Evolutionary conservation across 129 eudicot species (phyloP).

Genomic region (Flaveria ramosissima): DNA sequence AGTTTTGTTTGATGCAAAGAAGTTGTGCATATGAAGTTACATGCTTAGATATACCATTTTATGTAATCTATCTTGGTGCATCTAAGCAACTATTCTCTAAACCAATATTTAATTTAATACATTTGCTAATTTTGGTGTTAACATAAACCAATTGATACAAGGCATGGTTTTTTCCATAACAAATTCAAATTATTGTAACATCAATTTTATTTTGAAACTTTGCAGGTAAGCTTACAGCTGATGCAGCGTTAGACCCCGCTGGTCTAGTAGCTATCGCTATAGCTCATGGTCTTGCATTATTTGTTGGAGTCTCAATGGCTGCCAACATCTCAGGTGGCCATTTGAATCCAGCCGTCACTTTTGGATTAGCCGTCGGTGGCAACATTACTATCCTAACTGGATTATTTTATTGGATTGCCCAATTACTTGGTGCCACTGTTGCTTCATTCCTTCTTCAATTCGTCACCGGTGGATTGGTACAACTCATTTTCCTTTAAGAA

Average conservation of each 20-base stretch:
- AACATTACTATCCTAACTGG: conserved; percentile 60
- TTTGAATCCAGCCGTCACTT: conserved; percentile 70
- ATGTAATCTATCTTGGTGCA: background rate
- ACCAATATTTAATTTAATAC: background rate
- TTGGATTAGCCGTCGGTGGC: conserved; percentile 68
- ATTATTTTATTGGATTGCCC: conserved; percentile 67
- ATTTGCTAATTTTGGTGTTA: background rate
- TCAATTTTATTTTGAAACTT: background rate
- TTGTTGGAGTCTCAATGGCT: conserved; percentile 63
- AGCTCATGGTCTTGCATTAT: conserved; percentile 52
- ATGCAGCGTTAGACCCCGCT: conserved; percentile 6
- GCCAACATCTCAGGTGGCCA: conserved; percentile 73
- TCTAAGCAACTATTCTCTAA: background rate
- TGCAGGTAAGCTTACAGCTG: conserved; percentile 11
- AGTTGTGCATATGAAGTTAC: background rate
- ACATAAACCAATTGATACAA: background rate
- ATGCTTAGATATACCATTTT: background rate
- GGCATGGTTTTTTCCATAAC: background rate
- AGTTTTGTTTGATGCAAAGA: background rate
- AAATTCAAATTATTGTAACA: background rate
- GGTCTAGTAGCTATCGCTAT: conserved; percentile 4
- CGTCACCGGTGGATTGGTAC: conserved; percentile 45
- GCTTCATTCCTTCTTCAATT: conserved; percentile 59
- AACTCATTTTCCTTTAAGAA: background rate
- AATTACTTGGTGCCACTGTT: conserved; percentile 53